Evolutionary conservation across 2,329 filamentous ascomycete genomes (phyloP), one percentile per base, ranked within the genome.

Genomic region (Phialophora chinensis): DNA sequence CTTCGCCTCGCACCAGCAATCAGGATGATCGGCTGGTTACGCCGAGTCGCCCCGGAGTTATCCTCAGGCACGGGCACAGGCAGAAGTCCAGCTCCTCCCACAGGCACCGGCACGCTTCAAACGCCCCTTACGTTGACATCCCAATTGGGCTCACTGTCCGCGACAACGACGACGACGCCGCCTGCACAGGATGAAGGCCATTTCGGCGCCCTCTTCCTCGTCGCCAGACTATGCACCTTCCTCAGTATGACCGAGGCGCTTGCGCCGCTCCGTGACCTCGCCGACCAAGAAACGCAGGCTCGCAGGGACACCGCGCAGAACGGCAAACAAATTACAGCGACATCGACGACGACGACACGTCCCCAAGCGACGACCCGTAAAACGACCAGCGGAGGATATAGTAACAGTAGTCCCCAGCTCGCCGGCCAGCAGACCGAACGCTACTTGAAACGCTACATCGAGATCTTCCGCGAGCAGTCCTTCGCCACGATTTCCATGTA

Each of bases 401-500:
- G 33, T 35, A 11, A 35, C 11, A 35, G 11, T 12, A 62, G 63
- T 53, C 53, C 66, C 29, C 23, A 66, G 1, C 35, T 71, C 12
- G 58, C 87, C 0, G 94, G 94, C 0, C 93, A 96, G 74, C 95
- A 98, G 77, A 97, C 93, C 0, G 95, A 98, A 77, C 87, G 93
- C 60, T 99, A 93, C 74, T 81, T 99, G 52, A 99, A 98, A 78
- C 87, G 93, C 56, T 99, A 96, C 78, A 91, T 99, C 73, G 95
- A 99, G 76, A 93, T 99, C 31, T 98, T 98, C 77, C 90, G 95
- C 60, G 95, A 99, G 79, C 95, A 99, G 78, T 97, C 92, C 76
- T 99, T 99, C 77, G 91, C 90, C 52, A 96, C 98, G 67, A 88
- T 98, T 31, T 96, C 92, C 66, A 92, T 98, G 85, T 97, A 96